Conservation (phyloP, 345 rosid species). For the Linum usitatissimum region DNA sequence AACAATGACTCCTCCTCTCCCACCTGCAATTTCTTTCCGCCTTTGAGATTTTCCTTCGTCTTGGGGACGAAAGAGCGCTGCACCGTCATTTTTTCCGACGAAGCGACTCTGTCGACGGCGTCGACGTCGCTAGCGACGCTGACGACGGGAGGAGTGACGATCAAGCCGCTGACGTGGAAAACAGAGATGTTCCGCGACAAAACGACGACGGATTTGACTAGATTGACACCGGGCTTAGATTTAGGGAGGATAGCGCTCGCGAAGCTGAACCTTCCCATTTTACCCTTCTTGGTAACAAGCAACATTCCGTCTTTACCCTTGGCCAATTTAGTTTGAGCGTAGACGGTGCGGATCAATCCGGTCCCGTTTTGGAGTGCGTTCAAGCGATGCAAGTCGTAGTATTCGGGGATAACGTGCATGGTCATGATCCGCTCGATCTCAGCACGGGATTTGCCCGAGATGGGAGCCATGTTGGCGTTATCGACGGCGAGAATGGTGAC, state of each 20-base stretch:
- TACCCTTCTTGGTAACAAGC: background rate
- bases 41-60: background rate
- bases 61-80: background rate
- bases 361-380: background rate
- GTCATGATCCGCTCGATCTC: background rate
- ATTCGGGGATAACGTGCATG: background rate
- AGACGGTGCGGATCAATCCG: background rate
- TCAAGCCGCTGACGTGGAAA: background rate
- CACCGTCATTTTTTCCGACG: background rate
- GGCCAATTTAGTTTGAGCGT: background rate
- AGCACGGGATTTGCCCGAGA: background rate
- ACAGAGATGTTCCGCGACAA: background rate
- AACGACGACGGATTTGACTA: background rate
- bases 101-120: background rate
- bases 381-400: background rate
- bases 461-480: background rate
- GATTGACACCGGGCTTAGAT: background rate
- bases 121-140: background rate
- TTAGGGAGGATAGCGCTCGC: background rate
- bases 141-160: background rate
- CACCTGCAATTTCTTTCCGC: background rate
- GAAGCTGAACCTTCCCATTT: background rate
- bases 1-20: background rate
- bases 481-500: background rate
- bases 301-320: background rate